phyloP scores from a whole-genome alignment of 164 flowering plant genomes.

The Sedum album region DNA sequence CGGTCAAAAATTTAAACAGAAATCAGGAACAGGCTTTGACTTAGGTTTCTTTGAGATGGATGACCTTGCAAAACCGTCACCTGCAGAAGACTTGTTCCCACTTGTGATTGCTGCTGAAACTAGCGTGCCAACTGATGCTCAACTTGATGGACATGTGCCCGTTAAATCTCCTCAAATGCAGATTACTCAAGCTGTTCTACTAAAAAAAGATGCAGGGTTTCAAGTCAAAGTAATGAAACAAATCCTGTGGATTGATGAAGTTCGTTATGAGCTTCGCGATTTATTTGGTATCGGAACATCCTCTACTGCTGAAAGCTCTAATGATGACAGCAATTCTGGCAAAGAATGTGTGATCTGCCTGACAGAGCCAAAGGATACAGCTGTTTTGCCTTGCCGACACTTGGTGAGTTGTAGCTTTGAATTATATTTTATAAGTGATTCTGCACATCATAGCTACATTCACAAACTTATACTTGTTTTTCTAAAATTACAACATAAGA shows the following conservation, averaged over 20 bases:
- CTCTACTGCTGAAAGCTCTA: conserved; percentile 29
- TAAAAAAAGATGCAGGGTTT: conserved; percentile 43
- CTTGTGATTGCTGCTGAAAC: conserved; percentile 75
- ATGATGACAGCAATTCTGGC: conserved; percentile 40
- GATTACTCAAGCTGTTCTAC: conserved; percentile 70
- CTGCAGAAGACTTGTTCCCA: conserved; percentile 62
- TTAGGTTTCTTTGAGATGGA: conserved; percentile 66
- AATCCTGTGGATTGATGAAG: conserved; percentile 65
- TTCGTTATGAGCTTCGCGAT: conserved; percentile 80
- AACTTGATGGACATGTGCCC: conserved; percentile 19
- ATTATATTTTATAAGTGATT: not conserved
- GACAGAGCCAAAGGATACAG: conserved; percentile 84
- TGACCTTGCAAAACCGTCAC: conserved; percentile 59
- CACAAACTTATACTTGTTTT: not conserved
- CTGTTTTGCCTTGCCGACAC: conserved; percentile 90
- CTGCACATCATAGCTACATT: not conserved
- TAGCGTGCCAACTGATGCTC: conserved; percentile 15
- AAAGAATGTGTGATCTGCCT: conserved; percentile 89
- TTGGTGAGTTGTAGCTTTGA: conserved; percentile 43
- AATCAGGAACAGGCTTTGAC: conserved; percentile 79
- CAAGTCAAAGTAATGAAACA: conserved; percentile 64
- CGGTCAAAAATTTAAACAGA: conserved; percentile 64
- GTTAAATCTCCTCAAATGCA: conserved; percentile 39
- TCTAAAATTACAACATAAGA: not conserved
- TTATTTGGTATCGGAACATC: conserved; percentile 65